Percentiles rank a stretch among this genome's conserved stretches.
phyloP scores from a whole-genome alignment of 768 basidiomycete species.

The Leccinum longicurvipes region DNA sequence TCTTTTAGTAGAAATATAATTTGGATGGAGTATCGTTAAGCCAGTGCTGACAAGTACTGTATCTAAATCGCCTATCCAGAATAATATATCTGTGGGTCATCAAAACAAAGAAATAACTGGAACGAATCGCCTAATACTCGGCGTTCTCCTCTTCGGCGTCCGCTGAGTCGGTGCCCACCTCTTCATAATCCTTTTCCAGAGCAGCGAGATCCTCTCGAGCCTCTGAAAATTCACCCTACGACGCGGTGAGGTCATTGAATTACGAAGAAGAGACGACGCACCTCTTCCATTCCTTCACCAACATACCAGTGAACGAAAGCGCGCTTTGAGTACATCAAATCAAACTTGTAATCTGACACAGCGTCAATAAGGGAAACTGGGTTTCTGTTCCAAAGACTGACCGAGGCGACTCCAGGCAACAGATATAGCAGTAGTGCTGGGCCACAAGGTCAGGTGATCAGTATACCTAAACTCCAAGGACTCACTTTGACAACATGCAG shows the following conservation, averaged over 20 bases:
- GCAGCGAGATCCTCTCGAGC: conserved; percentile 98
- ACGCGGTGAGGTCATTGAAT: conserved; percentile 7
- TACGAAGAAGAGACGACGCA: conserved; percentile 18
- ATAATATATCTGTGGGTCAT: background rate
- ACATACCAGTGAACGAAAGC: conserved; percentile 95
- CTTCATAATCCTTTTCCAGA: conserved; percentile 93
- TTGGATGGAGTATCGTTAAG: background rate
- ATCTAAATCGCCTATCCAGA: conserved; percentile 5
- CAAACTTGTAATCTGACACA: conserved; percentile 87
- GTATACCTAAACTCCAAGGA: background rate
- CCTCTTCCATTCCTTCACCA: conserved; percentile 99
- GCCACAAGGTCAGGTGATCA: conserved; percentile 3
- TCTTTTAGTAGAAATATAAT: conserved; percentile 5
- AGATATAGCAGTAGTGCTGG: conserved; percentile 88
- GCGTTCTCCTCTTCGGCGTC: conserved; percentile 62
- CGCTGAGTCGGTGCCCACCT: conserved; percentile 77
- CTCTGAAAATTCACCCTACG: conserved; percentile 94
- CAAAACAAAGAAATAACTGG: background rate
- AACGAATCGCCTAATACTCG: conserved; percentile 42
- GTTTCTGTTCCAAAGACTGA: conserved; percentile 25
- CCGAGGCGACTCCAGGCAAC: conserved; percentile 89
- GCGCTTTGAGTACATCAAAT: conserved; percentile 95
- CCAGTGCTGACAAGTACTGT: conserved; percentile 12
- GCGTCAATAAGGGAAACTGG: conserved; percentile 5
- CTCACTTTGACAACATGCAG: conserved; percentile 94